Evolutionary conservation across 176 grass and related monocot species (phyloP), one percentile per base, ranked within the genome.

Genomic region (Bromus sterilis): DNA sequence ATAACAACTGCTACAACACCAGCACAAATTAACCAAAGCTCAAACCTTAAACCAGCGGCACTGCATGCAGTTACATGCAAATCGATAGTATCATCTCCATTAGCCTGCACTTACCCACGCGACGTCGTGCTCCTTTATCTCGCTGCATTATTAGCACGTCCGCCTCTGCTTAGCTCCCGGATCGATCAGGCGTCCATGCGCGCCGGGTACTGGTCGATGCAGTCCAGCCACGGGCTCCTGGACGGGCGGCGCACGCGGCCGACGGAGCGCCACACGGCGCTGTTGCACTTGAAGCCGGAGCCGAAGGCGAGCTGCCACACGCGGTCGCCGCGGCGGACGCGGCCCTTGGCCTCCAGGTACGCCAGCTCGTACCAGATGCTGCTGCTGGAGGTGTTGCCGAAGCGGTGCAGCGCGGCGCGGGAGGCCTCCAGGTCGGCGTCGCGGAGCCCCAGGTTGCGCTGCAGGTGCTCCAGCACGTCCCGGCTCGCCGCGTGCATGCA

Each of bases 241-340:
- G 75, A 56, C 18, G 92, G 96, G 79, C 91, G 87, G 75, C 90
- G 87, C 59, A 86, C 90, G 80, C 93, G 86, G 37, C 84, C 85
- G 39, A 91, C 87, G 63, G 96, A 89, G 83, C 89, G 87, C 96
- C 96, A 99, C 1, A 99, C 96, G 11, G 93, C 93, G 79, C 96
- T 99, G 91, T 95, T 99, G 86, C 96, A 99, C 87, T 99, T 99
- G 96, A 99, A 99, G 0, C 96, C 96, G 1, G 96, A 99, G 6
- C 96, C 96, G 81, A 99, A 99, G 4, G 96, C 96, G 77, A 99
- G 87, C 89, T 99, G 96, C 96, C 96, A 99, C 11, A 99, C 91
- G 67, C 96, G 96, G 89, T 99, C 96, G 37, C 96, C 96, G 43
- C 89, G 20, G 71, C 87, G 89, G 59, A 99, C 93, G 44, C 86